phyloP scores from a whole-genome alignment of 1,284 basidiomycete genomes.

The Sanghuangporus sanghuang region DNA sequence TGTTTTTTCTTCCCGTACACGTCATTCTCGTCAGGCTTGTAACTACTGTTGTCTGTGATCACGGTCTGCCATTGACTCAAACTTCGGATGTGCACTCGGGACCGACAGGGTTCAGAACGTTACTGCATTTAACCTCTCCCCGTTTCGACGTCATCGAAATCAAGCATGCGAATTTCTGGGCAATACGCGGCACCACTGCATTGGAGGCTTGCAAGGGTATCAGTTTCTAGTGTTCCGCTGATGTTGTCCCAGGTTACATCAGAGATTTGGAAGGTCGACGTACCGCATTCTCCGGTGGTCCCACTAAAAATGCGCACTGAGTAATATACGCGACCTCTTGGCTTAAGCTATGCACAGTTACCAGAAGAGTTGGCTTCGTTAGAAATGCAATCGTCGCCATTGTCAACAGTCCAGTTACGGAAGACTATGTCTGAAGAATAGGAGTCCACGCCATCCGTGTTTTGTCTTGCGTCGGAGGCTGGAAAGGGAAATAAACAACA shows the following conservation, averaged over 20 bases:
- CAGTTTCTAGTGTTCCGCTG: slow-evolving; percentile 24
- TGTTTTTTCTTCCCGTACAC: no score
- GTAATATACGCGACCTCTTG: slow-evolving; percentile 26
- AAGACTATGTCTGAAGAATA: slow-evolving; percentile 31
- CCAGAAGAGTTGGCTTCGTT: slow-evolving; percentile 33
- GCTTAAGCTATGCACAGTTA: slow-evolving; percentile 24
- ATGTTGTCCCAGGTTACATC: slow-evolving; percentile 30
- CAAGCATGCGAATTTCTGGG: slow-evolving; percentile 24
- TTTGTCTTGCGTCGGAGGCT: slow-evolving; percentile 30
- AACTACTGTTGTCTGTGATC: no score
- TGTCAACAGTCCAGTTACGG: slow-evolving; percentile 28
- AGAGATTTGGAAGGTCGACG: slow-evolving; percentile 30
- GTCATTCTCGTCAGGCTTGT: no score
- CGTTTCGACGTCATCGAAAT: slow-evolving; percentile 22
- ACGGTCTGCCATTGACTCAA: no score
- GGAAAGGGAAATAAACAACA: not conserved
- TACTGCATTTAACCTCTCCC: slow-evolving; percentile 23
- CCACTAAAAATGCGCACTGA: slow-evolving; percentile 31
- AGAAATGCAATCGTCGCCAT: slow-evolving; percentile 29
- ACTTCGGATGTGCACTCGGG: slow-evolving; percentile 24
- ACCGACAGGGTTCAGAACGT: slow-evolving; percentile 25
- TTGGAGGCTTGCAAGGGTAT: slow-evolving; percentile 25
- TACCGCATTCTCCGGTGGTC: slow-evolving; percentile 30
- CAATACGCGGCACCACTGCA: slow-evolving; percentile 31
- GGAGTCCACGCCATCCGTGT: slow-evolving; percentile 32